phyloP scores from a whole-genome alignment of 2,329 filamentous ascomycete genomes.

The Tolypocladium tropicale region DNA sequence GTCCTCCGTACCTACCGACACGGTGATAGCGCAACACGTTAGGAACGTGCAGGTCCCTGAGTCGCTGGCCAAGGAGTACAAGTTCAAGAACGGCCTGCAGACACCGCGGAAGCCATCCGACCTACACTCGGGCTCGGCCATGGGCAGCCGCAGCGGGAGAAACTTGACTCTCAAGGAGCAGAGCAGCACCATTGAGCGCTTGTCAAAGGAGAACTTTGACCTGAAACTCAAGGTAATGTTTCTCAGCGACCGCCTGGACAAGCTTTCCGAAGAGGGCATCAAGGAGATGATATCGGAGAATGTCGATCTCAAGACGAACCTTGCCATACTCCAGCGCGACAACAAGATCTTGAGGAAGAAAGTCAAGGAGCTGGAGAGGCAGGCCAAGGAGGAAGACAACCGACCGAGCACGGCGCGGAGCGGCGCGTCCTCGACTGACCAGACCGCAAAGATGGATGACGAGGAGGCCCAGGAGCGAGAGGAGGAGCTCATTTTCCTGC shows the following conservation, averaged over 20 bases:
- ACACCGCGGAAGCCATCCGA: slow-evolving; percentile 46
- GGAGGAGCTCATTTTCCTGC: slow-evolving; percentile 75
- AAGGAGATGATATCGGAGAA: slow-evolving; percentile 98
- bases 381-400: slow-evolving; percentile 55
- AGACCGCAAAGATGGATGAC: slow-evolving; percentile 44
- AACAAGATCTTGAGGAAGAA: slow-evolving; percentile 73
- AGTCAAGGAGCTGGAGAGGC: slow-evolving; percentile 79
- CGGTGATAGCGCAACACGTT: slow-evolving; percentile 77
- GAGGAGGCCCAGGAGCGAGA: slow-evolving; percentile 60
- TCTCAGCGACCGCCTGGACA: slow-evolving; percentile 83
- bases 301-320: slow-evolving; percentile 84
- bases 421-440: slow-evolving; percentile 45
- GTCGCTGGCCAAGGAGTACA: slow-evolving; percentile 77
- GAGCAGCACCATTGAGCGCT: slow-evolving; percentile 88
- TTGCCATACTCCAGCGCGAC: slow-evolving; percentile 83
- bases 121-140: slow-evolving; percentile 29
- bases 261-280: slow-evolving; percentile 88
- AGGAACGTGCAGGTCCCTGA: slow-evolving; percentile 86
- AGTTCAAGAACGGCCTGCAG: slow-evolving; percentile 57
- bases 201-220: slow-evolving; percentile 98
- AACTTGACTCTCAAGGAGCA: slow-evolving; percentile 92
- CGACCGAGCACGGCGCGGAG: slow-evolving; percentile 51
- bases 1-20: slow-evolving; percentile 64
- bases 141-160: slow-evolving; percentile 46
- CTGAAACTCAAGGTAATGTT: slow-evolving; percentile 97